These are phyloP conservation scores for Symbiodinium natans DNA, from an alignment of 73 alveolate species.

Conservation along the genomic window DNA sequence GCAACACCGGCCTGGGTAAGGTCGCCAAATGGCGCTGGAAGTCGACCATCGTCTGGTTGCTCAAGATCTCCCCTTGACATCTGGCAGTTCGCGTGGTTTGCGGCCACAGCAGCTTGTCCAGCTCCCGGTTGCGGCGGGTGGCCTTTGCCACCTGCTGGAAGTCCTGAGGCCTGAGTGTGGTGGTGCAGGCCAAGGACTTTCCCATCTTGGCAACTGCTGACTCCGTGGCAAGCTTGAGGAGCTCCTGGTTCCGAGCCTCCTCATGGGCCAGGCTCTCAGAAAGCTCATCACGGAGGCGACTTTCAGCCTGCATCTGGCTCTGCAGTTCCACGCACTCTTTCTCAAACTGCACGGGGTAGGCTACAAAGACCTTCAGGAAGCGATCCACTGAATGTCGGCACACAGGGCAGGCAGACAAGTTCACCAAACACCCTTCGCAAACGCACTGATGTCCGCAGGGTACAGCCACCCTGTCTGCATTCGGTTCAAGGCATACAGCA, in stretches of 20 bases:
- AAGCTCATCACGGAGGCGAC: not conserved
- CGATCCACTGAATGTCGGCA: not conserved
- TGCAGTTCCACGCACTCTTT: not conserved
- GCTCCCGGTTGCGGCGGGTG: not conserved
- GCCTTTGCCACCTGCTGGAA: not conserved
- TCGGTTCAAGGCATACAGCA: not conserved
- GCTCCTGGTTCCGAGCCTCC: slow-evolving; percentile 5
- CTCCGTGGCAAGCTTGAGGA: not conserved
- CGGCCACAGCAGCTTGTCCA: not conserved
- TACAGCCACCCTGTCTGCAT: not conserved
- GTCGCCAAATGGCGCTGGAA: not conserved
- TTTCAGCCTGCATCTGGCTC: too few relatives aligned
- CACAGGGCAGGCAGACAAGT: not conserved
- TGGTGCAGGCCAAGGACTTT: not conserved
- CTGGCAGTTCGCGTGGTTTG: not conserved
- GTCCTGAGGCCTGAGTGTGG: not conserved
- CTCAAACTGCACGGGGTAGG: not conserved
- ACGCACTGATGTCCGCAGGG: slow-evolving; percentile 25
- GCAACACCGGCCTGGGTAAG: not conserved
- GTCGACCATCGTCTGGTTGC: not conserved
- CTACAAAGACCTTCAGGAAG: not conserved
- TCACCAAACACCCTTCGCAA: not conserved
- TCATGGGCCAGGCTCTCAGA: not conserved
- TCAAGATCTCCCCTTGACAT: not conserved
- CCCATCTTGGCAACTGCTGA: not conserved